These are phyloP conservation scores for Aspergillus bombycis DNA, from an alignment of 2,329 filamentous ascomycete genomes.

Conservation along the genomic window DNA sequence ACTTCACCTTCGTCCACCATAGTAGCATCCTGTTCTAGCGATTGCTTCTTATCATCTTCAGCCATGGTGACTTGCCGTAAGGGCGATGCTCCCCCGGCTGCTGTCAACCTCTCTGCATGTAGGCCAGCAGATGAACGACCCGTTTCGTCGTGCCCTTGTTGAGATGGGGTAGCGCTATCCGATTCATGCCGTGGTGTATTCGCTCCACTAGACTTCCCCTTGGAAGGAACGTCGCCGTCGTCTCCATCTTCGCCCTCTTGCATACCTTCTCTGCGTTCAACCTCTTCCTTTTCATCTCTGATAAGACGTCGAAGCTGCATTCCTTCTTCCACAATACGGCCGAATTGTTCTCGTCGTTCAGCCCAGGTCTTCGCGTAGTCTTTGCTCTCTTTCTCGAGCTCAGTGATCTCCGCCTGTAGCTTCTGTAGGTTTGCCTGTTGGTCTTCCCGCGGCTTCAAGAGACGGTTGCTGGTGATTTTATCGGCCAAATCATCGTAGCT, in stretches of 20 bases:
- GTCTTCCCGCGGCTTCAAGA: conserved; percentile 82
- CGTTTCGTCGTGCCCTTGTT: conserved; percentile 37
- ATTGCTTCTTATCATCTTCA: conserved; percentile 41
- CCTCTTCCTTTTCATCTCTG: conserved; percentile 92
- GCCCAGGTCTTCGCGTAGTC: conserved; percentile 82
- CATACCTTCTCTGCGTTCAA: conserved; percentile 82
- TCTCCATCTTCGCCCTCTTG: conserved; percentile 64
- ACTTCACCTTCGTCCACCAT: conserved; percentile 60
- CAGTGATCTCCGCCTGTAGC: conserved; percentile 83
- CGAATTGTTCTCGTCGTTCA: conserved; percentile 84
- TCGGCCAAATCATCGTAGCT: conserved; percentile 87
- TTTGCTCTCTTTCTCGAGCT: conserved; percentile 80
- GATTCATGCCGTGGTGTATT: conserved; percentile 55
- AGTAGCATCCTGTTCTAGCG: conserved; percentile 55
- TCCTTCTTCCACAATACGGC: conserved; percentile 87
- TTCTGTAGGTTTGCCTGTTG: conserved; percentile 77
- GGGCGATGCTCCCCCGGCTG: conserved; percentile 39
- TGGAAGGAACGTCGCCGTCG: conserved; percentile 54
- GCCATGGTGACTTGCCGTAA: conserved; percentile 40
- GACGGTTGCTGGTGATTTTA: conserved; percentile 78
- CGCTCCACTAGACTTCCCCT: conserved; percentile 51
- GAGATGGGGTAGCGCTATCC: conserved; percentile 45
- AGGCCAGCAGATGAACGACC: conserved; percentile 28
- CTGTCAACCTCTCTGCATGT: conserved; percentile 36
- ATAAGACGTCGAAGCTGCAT: conserved; percentile 82